Evolutionary conservation across 345 rosid genomes (phyloP), one percentile per base, ranked within the genome.

Genomic region (Raphanus sativus): DNA sequence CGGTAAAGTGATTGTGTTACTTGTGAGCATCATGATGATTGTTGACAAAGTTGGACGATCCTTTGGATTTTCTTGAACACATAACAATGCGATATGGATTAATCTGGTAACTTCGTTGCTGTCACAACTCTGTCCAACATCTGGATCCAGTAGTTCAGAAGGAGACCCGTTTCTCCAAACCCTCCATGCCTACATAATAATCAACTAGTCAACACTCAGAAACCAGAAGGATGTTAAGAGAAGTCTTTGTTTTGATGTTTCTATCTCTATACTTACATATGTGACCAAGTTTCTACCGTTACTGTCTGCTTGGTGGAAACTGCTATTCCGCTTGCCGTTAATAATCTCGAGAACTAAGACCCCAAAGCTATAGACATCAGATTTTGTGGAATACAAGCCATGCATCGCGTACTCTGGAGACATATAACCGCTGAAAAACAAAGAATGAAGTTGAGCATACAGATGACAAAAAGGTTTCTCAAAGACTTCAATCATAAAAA

Each of bases 311-410:
- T 40, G 4, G 65, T 66, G 15, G 55, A 71, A 79, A 8, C 67
- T 70, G 29, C 63, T 82, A 15, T 56, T 69, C 50, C 65, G 76
- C 32, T 25, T 79, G 5, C 81, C 83, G 5, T 54, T 69, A 8
- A 83, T 40, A n/a, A 83, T 79, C 73, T 79, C 83, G 0, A 83
- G 70, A 42, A 76, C 9, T 50, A 73, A 36, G 12, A 81, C 78
- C 4, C 84, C 76, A 2, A 81, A 81, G 45, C 83, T 76, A 8
- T 56, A 84, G 0, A 84, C 81, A 62, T 84, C 81, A 5, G 81
- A 73, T 56, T 84, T 81, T 11, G 74, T 69, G 8, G 65, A 62
- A 56, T 32, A 76, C 3, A 34, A 40, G 2, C 80, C 65, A 0
- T 77, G 25, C 15, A 15, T 16, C 2, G 6, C 40, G 12, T 77